phyloP scores from a whole-genome alignment of 148 eudicot species.

The Cornus florida region DNA sequence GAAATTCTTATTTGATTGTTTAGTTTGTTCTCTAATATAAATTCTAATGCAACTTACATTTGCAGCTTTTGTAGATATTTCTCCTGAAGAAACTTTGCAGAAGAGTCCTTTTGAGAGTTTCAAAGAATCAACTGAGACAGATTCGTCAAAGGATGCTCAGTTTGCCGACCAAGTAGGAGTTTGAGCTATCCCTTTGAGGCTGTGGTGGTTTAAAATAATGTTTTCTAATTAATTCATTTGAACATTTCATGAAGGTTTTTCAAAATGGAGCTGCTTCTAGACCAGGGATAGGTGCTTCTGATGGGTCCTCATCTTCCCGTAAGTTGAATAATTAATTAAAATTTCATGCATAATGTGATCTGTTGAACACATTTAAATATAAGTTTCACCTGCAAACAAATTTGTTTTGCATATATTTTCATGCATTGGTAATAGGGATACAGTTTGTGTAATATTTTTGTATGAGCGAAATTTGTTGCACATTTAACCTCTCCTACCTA shows the following conservation, averaged over 20 bases:
- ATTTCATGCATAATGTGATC: not conserved
- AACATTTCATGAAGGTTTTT: constrained; percentile 41
- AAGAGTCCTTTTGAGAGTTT: constrained; percentile 65
- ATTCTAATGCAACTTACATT: constrained; percentile 5
- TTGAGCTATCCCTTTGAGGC: constrained; percentile 4
- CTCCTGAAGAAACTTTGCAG: constrained; percentile 75
- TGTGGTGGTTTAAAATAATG: not conserved
- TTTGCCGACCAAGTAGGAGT: constrained; percentile 46
- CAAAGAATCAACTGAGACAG: constrained; percentile 44
- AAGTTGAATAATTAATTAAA: constrained; percentile 11
- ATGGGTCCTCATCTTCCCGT: constrained; percentile 45
- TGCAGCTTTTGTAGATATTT: constrained; percentile 91
- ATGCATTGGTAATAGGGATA: not conserved
- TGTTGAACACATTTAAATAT: not conserved
- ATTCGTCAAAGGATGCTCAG: constrained; percentile 39
- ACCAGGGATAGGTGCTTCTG: constrained; percentile 31
- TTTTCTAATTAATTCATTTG: not conserved
- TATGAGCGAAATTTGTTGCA: not conserved
- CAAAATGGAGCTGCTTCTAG: constrained; percentile 67
- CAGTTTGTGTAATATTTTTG: not conserved
- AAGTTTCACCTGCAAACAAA: not conserved
- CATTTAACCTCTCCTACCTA: not conserved
- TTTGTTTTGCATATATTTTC: not conserved
- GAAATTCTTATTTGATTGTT: not conserved
- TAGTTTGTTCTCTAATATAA: not conserved